These are phyloP conservation scores for Cladorrhinum samala DNA, from an alignment of 495 filamentous ascomycete genomes.

Conservation along the genomic window DNA sequence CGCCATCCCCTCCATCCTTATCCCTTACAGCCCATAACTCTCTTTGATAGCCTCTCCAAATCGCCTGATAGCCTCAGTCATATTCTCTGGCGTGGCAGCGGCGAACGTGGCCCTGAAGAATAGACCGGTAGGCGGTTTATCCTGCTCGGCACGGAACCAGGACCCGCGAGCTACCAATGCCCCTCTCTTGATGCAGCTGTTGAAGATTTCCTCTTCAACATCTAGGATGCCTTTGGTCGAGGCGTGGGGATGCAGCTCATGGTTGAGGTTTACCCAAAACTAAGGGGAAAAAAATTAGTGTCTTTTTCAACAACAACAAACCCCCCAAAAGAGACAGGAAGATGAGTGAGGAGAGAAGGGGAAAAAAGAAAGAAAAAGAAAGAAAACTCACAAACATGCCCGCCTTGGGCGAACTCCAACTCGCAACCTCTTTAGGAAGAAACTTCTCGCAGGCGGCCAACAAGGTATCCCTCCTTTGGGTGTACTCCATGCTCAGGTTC, in stretches of 20 bases:
- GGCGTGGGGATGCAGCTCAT: slow-evolving; percentile 61
- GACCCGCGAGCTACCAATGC: slow-evolving; percentile 75
- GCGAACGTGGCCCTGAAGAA: slow-evolving; percentile 91
- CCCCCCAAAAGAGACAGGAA: background rate
- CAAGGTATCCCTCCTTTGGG: slow-evolving; percentile 65
- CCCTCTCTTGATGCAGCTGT: slow-evolving; percentile 58
- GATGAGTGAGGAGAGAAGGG: slow-evolving; percentile 1
- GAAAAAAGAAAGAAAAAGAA: background rate
- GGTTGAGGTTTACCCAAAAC: slow-evolving; percentile 82
- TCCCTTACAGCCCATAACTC: slow-evolving; percentile 34
- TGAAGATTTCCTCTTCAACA: slow-evolving; percentile 83
- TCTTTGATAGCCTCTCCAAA: slow-evolving; percentile 64
- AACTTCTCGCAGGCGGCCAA: slow-evolving; percentile 77
- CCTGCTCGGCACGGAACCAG: slow-evolving; percentile 72
- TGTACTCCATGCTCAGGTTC: slow-evolving; percentile 76
- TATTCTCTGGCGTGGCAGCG: slow-evolving; percentile 65
- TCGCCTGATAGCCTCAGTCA: slow-evolving; percentile 70
- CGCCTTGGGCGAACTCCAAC: slow-evolving; percentile 78
- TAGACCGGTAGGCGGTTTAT: slow-evolving; percentile 41
- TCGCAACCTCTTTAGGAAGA: slow-evolving; percentile 69
- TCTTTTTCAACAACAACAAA: slow-evolving; percentile 2
- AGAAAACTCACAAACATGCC: slow-evolving; percentile 84
- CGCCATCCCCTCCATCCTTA: background rate
- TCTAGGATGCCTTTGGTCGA: slow-evolving; percentile 52
- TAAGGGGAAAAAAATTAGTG: too few species aligned